Conservation (phyloP, 495 filamentous ascomycete genomes). For the Penicillium pulvis region DNA sequence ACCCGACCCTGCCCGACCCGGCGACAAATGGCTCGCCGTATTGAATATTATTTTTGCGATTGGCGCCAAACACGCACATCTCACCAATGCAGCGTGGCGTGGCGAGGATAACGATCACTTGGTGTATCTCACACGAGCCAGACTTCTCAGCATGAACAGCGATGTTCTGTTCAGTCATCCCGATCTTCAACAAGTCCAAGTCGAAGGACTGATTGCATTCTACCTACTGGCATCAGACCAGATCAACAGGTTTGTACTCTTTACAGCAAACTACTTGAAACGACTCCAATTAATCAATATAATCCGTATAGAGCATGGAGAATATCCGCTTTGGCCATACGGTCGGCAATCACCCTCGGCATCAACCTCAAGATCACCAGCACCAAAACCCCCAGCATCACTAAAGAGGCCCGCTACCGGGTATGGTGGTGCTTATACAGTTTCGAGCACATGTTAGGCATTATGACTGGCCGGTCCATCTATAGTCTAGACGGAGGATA, state of each 20-base stretch:
- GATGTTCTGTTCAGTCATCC: conserved; percentile 51
- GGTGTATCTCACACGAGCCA: conserved; percentile 56
- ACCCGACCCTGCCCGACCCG: conserved; percentile 26
- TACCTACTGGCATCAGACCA: conserved; percentile 59
- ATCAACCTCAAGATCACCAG: conserved; percentile 65
- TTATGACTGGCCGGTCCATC: conserved; percentile 62
- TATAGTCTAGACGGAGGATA: conserved; percentile 52
- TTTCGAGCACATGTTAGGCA: conserved; percentile 59
- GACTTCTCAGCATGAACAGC: conserved; percentile 50
- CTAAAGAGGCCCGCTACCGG: conserved; percentile 61
- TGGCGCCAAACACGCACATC: conserved; percentile 53
- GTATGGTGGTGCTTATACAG: conserved; percentile 68
- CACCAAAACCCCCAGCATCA: conserved; percentile 42
- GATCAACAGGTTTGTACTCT: conserved; percentile 53
- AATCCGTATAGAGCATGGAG: conserved; percentile 57
- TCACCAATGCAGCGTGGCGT: conserved; percentile 44
- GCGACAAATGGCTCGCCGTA: conserved; percentile 56
- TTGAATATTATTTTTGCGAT: conserved; percentile 66
- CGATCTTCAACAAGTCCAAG: conserved; percentile 57
- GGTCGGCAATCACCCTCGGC: conserved; percentile 62
- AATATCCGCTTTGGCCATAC: conserved; percentile 60
- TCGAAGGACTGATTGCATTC: conserved; percentile 55
- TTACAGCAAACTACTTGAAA: background rate
- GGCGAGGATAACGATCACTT: conserved; percentile 52
- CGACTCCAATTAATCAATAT: background rate